Conservation (phyloP, 2,329 filamentous ascomycete species). For the Sclerotinia sclerotiorum region DNA sequence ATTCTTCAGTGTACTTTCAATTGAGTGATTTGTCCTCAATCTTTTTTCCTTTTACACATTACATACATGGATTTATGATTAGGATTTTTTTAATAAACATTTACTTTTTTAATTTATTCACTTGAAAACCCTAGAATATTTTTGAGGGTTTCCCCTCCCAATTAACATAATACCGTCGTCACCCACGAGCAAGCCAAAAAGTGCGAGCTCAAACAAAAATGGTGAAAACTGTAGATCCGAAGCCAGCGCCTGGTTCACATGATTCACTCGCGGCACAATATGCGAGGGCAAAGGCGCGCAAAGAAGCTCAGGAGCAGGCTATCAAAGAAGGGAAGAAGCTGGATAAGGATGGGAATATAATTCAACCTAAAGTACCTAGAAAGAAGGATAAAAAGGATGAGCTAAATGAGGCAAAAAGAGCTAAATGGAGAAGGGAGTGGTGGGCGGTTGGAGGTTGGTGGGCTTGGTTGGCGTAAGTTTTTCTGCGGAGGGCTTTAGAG, state of each 20-base stretch:
- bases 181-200: neutral
- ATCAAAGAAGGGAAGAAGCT: conserved; percentile 28
- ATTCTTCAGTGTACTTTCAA: neutral
- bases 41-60: neutral
- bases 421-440: conserved; percentile 38
- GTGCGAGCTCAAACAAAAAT: conserved; percentile 25
- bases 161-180: neutral
- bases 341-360: conserved; percentile 20
- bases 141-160: neutral
- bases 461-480: conserved; percentile 40
- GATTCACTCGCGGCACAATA: conserved; percentile 40
- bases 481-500: neutral
- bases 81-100: neutral
- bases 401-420: conserved; percentile 37
- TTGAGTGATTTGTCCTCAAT: conserved; percentile 23
- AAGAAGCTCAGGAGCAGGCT: conserved; percentile 35
- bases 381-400: conserved; percentile 34
- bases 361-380: conserved; percentile 18
- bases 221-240: conserved; percentile 32
- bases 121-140: neutral
- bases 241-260: conserved; percentile 35
- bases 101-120: neutral
- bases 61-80: neutral
- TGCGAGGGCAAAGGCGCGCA: conserved; percentile 37
- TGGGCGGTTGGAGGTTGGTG: conserved; percentile 38